Evolutionary conservation across 163 green algal genomes (phyloP).

Genomic region (Scenedesmus sp.): DNA sequence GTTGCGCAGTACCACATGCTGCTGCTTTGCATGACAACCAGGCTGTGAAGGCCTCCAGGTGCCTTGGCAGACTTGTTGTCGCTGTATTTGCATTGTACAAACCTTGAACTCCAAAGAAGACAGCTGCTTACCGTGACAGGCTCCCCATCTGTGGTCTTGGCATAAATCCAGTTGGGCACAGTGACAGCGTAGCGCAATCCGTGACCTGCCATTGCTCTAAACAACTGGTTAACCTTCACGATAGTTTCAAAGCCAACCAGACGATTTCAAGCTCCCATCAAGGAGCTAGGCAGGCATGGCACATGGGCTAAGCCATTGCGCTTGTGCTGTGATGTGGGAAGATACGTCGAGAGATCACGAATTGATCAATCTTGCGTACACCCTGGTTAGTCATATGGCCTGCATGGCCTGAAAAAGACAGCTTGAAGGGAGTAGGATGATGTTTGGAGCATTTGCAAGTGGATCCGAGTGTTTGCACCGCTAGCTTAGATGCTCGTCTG

Average conservation of each 20-base stretch:
- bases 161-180: slow-evolving; percentile 67
- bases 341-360: background rate
- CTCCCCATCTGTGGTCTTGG: slow-evolving; percentile 69
- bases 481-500: background rate
- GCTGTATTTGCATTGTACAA: too few relatives aligned
- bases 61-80: background rate
- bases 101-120: background rate
- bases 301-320: too few relatives aligned
- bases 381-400: background rate
- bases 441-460: background rate
- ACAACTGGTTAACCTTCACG: background rate
- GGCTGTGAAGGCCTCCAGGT: background rate
- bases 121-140: slow-evolving; percentile 59
- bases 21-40: background rate
- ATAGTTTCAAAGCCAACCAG: too few relatives aligned
- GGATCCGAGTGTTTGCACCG: background rate
- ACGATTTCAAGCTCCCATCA: background rate
- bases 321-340: background rate
- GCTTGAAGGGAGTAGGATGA: background rate
- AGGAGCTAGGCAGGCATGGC: background rate
- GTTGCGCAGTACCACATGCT: background rate
- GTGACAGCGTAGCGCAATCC: slow-evolving; percentile 67
- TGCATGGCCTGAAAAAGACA: background rate
- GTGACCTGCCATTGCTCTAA: slow-evolving; percentile 7
- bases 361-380: too few relatives aligned